These are phyloP conservation scores for Aspergillaceae sp. DNA, from an alignment of 2,329 filamentous ascomycete genomes.

Conservation along the genomic window DNA sequence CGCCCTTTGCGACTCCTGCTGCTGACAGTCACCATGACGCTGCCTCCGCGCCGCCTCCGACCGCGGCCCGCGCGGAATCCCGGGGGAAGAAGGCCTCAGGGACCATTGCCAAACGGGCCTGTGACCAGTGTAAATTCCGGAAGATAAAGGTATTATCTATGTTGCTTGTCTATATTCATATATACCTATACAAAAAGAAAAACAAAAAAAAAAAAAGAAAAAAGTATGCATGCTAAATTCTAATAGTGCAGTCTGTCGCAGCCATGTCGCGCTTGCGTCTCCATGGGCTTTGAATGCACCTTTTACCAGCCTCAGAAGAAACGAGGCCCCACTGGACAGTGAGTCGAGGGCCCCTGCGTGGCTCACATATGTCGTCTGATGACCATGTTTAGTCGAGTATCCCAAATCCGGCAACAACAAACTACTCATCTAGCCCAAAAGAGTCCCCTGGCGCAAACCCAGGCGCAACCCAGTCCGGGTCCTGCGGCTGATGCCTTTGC, in stretches of 20 bases:
- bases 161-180: background rate
- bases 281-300: slow-evolving; percentile 33
- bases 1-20: background rate
- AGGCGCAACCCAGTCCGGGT: slow-evolving; percentile 7
- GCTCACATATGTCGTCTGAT: too few species aligned
- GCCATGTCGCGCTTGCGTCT: slow-evolving; percentile 31
- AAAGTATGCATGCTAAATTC: slow-evolving; percentile 1
- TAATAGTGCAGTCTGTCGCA: slow-evolving; percentile 32
- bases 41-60: slow-evolving; percentile 12
- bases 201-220: too few species aligned
- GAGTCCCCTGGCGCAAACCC: slow-evolving; percentile 8
- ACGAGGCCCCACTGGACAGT: slow-evolving; percentile 31
- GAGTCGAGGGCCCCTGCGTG: slow-evolving; percentile 9
- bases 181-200: too few species aligned
- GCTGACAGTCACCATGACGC: slow-evolving; percentile 4
- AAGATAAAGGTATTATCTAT: slow-evolving; percentile 25
- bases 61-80: slow-evolving; percentile 14
- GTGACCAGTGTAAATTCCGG: slow-evolving; percentile 35
- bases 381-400: slow-evolving; percentile 22
- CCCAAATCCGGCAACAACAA: slow-evolving; percentile 31
- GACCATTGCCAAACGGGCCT: slow-evolving; percentile 28
- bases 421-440: slow-evolving; percentile 12
- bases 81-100: slow-evolving; percentile 13
- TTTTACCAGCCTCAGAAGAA: slow-evolving; percentile 37
- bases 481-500: slow-evolving; percentile 13